These are phyloP conservation scores for Entomortierella beljakovae DNA, from an alignment of 192 early-diverging fungal genomes.

Conservation along the genomic window DNA sequence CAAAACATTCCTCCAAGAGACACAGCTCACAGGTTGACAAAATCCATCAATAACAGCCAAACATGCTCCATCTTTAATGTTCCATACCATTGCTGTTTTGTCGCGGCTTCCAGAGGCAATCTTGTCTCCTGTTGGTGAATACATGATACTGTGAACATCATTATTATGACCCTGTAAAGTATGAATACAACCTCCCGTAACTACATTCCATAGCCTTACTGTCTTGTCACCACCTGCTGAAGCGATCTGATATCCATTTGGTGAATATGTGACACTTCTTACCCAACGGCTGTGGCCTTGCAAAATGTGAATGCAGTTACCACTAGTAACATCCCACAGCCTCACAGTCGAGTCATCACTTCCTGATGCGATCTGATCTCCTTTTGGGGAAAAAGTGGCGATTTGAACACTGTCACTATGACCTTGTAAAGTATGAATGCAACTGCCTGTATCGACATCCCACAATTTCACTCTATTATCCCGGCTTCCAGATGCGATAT, in stretches of 20 bases:
- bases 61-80: not conserved
- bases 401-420: not conserved
- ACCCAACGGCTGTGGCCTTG: conserved; percentile 1
- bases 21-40: not conserved
- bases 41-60: conserved; percentile 4
- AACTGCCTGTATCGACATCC: not conserved
- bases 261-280: conserved; percentile 7
- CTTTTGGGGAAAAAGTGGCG: conserved; percentile 5
- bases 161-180: conserved; percentile 3
- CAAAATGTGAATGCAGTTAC: not conserved
- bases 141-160: not conserved
- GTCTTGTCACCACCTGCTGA: conserved; percentile 6
- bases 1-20: not conserved
- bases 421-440: not conserved
- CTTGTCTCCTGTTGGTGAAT: not conserved
- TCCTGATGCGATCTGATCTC: conserved; percentile 12
- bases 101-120: not conserved
- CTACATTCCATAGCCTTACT: conserved; percentile 2
- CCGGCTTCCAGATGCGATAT: not conserved
- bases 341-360: conserved; percentile 19
- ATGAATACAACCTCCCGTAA: not conserved
- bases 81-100: not conserved
- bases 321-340: conserved; percentile 12
- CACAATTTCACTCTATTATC: too few species aligned
- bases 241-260: conserved; percentile 12